Percentiles rank a stretch among this genome's conserved stretches.
phyloP scores from a whole-genome alignment of 495 filamentous ascomycete genomes.

The Penicilliopsis zonata region DNA sequence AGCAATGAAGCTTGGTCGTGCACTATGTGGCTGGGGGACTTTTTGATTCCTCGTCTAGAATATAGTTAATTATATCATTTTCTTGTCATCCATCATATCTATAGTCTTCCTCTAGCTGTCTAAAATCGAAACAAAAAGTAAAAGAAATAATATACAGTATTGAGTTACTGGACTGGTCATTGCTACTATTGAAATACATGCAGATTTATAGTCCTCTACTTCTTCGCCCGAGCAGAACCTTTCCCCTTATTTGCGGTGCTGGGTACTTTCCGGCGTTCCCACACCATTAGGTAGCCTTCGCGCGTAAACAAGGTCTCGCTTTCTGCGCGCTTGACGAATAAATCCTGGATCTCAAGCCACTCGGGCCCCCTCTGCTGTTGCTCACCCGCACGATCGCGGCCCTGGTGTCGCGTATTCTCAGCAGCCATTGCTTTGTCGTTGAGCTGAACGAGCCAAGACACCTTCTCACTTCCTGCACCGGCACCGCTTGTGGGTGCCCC shows the following conservation, averaged over 20 bases:
- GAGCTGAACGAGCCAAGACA: constrained; percentile 44
- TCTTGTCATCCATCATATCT: too few species aligned
- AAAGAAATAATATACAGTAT: background rate
- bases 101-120: too few species aligned
- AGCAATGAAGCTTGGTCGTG: constrained; percentile 33
- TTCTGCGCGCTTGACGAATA: constrained; percentile 80
- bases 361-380: constrained; percentile 38
- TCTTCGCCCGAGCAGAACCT: constrained; percentile 5
- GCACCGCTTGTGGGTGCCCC: constrained; percentile 44
- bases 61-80: too few species aligned
- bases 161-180: too few species aligned
- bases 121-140: background rate
- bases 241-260: constrained; percentile 31
- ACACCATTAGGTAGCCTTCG: constrained; percentile 91
- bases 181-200: too few species aligned
- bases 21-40: constrained; percentile 34
- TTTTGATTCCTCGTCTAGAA: too few species aligned
- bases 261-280: constrained; percentile 68
- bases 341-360: constrained; percentile 89
- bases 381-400: constrained; percentile 17
- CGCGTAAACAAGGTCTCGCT: constrained; percentile 81
- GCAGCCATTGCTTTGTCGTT: constrained; percentile 37
- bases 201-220: background rate
- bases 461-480: constrained; percentile 37
- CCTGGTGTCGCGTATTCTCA: constrained; percentile 21